Evolutionary conservation across 2,329 filamentous ascomycete genomes (phyloP).

Genomic region (Cytospora mali): DNA sequence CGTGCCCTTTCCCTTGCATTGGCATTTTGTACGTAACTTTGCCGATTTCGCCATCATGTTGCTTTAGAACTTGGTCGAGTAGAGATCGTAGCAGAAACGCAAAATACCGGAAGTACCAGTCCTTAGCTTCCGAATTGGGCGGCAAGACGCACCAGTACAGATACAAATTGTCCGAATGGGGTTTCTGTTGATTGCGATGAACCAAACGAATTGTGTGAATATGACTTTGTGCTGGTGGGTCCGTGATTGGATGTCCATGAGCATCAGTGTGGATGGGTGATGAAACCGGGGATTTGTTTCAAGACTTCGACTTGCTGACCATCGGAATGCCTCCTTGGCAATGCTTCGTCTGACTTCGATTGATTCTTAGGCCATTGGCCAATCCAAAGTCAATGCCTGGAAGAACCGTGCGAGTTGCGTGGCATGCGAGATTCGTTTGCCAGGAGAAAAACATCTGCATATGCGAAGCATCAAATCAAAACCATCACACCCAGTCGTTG

Average conservation of each 20-base stretch:
- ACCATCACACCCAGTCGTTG: slow-evolving; percentile 14
- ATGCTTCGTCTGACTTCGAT: slow-evolving; percentile 9
- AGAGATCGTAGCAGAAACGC: not conserved
- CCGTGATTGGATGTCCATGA: slow-evolving; percentile 11
- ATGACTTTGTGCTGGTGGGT: slow-evolving; percentile 1
- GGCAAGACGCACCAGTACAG: not conserved
- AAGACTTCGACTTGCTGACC: slow-evolving; percentile 10
- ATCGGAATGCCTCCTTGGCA: slow-evolving; percentile 4
- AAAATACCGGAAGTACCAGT: not conserved
- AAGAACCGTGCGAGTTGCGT: slow-evolving; percentile 6
- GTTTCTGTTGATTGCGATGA: not conserved
- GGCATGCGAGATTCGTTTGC: not conserved
- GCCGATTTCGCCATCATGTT: not conserved
- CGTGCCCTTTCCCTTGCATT: not conserved
- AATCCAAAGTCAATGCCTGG: slow-evolving; percentile 6
- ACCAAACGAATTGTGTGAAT: slow-evolving; percentile 3
- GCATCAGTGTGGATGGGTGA: not conserved
- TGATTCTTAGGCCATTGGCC: not conserved
- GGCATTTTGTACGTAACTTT: not conserved
- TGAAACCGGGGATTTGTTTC: slow-evolving; percentile 22
- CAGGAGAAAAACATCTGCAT: slow-evolving; percentile 3
- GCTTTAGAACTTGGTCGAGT: not conserved
- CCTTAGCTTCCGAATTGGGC: slow-evolving; percentile 6
- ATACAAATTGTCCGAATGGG: not conserved
- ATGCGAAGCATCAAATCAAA: slow-evolving; percentile 12